These are phyloP conservation scores for Calamus simplicifolius DNA, from an alignment of 176 grass and related monocot genomes.

Conservation along the genomic window DNA sequence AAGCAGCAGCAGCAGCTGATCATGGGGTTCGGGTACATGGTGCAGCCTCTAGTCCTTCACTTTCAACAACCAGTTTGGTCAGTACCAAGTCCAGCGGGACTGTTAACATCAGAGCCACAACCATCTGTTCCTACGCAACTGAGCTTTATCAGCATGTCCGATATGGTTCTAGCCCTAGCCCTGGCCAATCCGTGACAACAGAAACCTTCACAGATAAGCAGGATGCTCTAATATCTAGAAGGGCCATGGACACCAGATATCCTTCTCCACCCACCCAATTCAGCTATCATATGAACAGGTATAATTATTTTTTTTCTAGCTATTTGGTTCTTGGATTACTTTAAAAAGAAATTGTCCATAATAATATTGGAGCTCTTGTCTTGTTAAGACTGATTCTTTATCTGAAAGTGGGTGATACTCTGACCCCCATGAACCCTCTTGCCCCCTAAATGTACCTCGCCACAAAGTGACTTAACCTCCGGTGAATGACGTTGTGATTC, in stretches of 20 bases:
- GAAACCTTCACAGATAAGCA: constrained; percentile 37
- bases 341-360: too few species aligned
- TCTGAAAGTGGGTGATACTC: too few species aligned
- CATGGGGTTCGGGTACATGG: constrained; percentile 5
- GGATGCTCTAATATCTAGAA: constrained; percentile 34
- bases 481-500: too few species aligned
- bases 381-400: too few species aligned
- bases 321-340: constrained; percentile 1
- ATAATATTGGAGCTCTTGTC: too few species aligned
- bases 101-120: constrained; percentile 30
- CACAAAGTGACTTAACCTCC: too few species aligned
- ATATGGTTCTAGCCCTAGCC: constrained; percentile 41
- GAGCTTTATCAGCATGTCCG: constrained; percentile 42
- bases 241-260: constrained; percentile 46
- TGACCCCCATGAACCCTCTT: too few species aligned
- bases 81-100: constrained; percentile 58
- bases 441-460: too few species aligned
- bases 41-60: constrained; percentile 30
- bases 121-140: constrained; percentile 36
- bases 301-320: constrained; percentile 16
- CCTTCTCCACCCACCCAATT: constrained; percentile 40
- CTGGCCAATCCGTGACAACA: constrained; percentile 26
- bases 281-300: constrained; percentile 67
- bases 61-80: constrained; percentile 52
- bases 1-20: constrained; percentile 33